These are phyloP conservation scores for Solanum virginianum DNA, from an alignment of 257 asterid species.

Conservation along the genomic window DNA sequence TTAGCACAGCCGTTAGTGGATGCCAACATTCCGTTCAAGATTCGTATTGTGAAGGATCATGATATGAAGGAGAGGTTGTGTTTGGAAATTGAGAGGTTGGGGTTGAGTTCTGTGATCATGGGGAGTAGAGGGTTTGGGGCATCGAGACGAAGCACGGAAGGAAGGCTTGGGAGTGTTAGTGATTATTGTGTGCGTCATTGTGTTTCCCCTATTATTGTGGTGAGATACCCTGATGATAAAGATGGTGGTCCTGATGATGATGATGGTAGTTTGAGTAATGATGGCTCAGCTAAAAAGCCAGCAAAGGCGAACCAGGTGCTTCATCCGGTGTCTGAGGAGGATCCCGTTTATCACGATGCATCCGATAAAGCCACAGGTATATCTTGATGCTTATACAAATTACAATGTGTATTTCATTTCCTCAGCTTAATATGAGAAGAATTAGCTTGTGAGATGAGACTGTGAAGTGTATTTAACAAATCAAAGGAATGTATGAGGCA, in stretches of 20 bases:
- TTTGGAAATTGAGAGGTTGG: constrained; percentile 79
- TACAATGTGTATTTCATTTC: not conserved
- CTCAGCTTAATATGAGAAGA: not conserved
- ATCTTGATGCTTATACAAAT: not conserved
- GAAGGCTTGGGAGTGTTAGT: constrained; percentile 73
- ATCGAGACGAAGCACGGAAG: constrained; percentile 38
- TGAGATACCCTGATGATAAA: constrained; percentile 51
- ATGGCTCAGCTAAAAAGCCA: constrained; percentile 16
- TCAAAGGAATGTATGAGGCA: not conserved
- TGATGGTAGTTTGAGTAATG: not conserved
- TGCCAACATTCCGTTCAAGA: constrained; percentile 49
- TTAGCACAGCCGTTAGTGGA: constrained; percentile 58
- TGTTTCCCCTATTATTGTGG: constrained; percentile 69
- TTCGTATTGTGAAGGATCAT: constrained; percentile 67
- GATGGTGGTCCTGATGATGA: constrained; percentile 31
- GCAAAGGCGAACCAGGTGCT: constrained; percentile 12
- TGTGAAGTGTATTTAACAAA: not conserved
- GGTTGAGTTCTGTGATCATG: constrained; percentile 66
- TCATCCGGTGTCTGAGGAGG: constrained; percentile 19
- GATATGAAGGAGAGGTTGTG: constrained; percentile 82
- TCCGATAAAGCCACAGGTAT: constrained; percentile 45
- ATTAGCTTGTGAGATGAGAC: not conserved
- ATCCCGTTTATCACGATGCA: constrained; percentile 42
- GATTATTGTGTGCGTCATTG: constrained; percentile 74
- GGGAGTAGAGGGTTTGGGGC: constrained; percentile 81